Evolutionary conservation across 768 basidiomycete species (phyloP), one percentile per base, ranked within the genome.

Genomic region (Lactarius sanguifluus): DNA sequence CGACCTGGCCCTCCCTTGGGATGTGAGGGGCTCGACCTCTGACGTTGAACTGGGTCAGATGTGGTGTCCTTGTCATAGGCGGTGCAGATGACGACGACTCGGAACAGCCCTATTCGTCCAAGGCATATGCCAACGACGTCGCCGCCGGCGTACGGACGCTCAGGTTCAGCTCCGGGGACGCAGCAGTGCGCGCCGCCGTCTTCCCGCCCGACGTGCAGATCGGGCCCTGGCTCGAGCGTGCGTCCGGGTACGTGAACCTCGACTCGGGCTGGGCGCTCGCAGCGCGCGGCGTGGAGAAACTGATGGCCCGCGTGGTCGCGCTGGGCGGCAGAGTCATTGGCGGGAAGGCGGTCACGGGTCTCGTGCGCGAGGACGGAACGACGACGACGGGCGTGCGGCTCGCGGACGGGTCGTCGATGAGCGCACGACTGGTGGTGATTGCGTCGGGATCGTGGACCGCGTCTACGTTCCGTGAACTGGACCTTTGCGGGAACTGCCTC

Each of bases 211-310:
- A 71, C 18, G 79, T 84, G 28, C 71, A 52, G 55, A 73, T 76
- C 3, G 79, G 76, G 9, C 70, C 76, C 16, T 1, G 36, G n/a
- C 79, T 83, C 63, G 74, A 78, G 8, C 62, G 75, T 10, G 67
- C 73, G 40, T 69, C 75, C 28, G 92, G 89, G 1, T 96, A 90
- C 72, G 70, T 90, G 55, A 96, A 94, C 72, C 78, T 77, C 9
- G 87, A 91, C 43, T 85, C 90, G 1, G 95, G 95, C 16, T 98
- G 95, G 95, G 92, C 85, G 2, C 81, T 89, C 72, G 92, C 95
- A 1, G 80, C 82, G 1, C 83, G 88, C 72, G 92, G 89, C 3
- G 72, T 94, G 10, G 71, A 75, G 2, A 73, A 81, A 12, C 76
- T 91, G 65, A 82, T 88, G 59, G 73, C 76, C 34, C 83, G 80